Evolutionary conservation across 257 asterid species (phyloP).

Genomic region (Anisodus tanguticus): DNA sequence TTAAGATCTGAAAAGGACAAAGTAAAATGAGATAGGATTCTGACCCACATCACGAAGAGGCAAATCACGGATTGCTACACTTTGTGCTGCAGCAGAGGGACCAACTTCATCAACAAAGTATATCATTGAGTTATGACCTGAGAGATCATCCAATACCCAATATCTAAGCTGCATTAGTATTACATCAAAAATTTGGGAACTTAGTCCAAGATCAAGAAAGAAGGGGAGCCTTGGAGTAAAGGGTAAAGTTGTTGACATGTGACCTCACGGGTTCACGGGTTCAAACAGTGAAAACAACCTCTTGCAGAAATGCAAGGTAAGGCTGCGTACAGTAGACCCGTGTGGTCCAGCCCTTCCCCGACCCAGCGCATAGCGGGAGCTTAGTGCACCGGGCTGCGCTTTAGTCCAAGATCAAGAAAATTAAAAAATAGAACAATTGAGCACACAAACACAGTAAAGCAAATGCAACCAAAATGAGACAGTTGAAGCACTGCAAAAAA

Average conservation of each 20-base stretch:
- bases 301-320: too few species aligned
- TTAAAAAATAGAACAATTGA: background rate
- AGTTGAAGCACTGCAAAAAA: background rate
- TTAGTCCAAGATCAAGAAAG: background rate
- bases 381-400: too few species aligned
- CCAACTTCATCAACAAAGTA: slow-evolving; percentile 97
- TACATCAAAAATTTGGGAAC: slow-evolving; percentile 8
- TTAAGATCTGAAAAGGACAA: slow-evolving; percentile 33
- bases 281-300: too few species aligned
- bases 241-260: too few species aligned
- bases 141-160: slow-evolving; percentile 33
- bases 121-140: slow-evolving; percentile 98
- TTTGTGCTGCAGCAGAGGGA: slow-evolving; percentile 95
- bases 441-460: background rate
- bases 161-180: slow-evolving; percentile 32
- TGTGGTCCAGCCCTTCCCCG: too few species aligned
- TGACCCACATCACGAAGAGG: slow-evolving; percentile 99
- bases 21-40: slow-evolving; percentile 67
- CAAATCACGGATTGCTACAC: slow-evolving; percentile 92
- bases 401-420: background rate
- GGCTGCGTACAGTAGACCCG: too few species aligned
- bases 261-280: too few species aligned
- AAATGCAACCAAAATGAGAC: slow-evolving; percentile 9
- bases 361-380: too few species aligned
- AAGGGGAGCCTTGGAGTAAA: too few species aligned